Percentiles rank a stretch among this genome's conserved stretches.
phyloP scores from a whole-genome alignment of 1,284 basidiomycete species.

The Pseudozyma sp. region DNA sequence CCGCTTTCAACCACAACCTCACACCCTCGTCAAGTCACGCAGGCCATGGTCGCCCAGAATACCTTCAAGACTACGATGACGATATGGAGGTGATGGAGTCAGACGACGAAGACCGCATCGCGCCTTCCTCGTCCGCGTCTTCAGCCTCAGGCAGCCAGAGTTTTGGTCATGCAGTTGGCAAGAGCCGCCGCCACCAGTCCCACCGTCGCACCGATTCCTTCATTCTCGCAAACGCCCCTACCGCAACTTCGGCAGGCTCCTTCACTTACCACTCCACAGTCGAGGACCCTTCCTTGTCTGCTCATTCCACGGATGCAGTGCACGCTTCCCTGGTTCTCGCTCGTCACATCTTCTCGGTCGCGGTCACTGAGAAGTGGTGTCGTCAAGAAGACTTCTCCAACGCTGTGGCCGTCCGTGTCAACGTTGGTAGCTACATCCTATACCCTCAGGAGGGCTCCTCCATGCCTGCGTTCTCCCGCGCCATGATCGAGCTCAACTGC shows the following conservation, averaged over 20 bases:
- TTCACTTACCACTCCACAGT: conserved; percentile 24
- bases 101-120: conserved; percentile 25
- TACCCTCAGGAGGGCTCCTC: conserved; percentile 36
- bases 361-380: conserved; percentile 35
- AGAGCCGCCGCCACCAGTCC: conserved; percentile 6
- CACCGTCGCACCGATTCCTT: conserved; percentile 30
- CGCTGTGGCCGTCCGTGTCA: conserved; percentile 48
- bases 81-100: conserved; percentile 38
- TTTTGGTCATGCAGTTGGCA: conserved; percentile 2
- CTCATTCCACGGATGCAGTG: conserved; percentile 22
- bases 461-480: conserved; percentile 69
- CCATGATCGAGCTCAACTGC: conserved; percentile 78
- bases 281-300: conserved; percentile 17
- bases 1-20: conserved; percentile 22
- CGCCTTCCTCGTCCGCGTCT: conserved; percentile 16
- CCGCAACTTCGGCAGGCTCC: conserved; percentile 13
- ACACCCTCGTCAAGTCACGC: conserved; percentile 16
- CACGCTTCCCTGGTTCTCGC: conserved; percentile 34
- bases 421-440: conserved; percentile 44
- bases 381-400: conserved; percentile 37
- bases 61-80: conserved; percentile 11
- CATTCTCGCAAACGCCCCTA: conserved; percentile 25
- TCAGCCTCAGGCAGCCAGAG: conserved; percentile 11
- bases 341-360: conserved; percentile 29
- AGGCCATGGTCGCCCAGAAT: conserved; percentile 9